A percentile compares a stretch with the other conserved stretches of the same genome.
These are phyloP conservation scores for Cubamyces lactineus DNA, from an alignment of 768 basidiomycete genomes.

Conservation along the genomic window DNA sequence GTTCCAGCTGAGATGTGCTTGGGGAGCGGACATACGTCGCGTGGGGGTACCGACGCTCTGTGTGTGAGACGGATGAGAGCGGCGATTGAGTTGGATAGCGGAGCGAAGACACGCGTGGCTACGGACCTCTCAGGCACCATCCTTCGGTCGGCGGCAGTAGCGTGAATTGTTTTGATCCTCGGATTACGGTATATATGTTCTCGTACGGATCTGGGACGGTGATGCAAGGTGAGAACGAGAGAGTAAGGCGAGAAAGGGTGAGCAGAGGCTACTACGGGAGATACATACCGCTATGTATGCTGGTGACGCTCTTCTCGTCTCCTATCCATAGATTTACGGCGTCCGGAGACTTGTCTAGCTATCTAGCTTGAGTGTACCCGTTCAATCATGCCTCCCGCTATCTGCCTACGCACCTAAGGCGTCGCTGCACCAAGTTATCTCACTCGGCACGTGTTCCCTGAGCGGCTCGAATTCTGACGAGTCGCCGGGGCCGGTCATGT, in stretches of 20 bases:
- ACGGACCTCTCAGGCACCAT: constrained; percentile 76
- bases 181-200: constrained; percentile 88
- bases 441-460: constrained; percentile 64
- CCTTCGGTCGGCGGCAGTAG: constrained; percentile 90
- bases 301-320: constrained; percentile 73
- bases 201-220: constrained; percentile 76
- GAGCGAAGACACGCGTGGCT: not conserved
- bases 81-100: not conserved
- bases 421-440: constrained; percentile 75
- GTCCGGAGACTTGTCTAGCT: constrained; percentile 66
- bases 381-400: constrained; percentile 25
- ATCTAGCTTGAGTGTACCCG: not conserved
- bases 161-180: constrained; percentile 84
- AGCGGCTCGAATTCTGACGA: constrained; percentile 65
- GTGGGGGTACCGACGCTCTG: constrained; percentile 48
- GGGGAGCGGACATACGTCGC: constrained; percentile 57
- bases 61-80: not conserved
- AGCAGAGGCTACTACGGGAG: not conserved
- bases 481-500: constrained; percentile 34
- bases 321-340: constrained; percentile 97
- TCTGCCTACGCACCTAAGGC: constrained; percentile 60
- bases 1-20: constrained; percentile 29
- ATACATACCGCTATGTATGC: constrained; percentile 78
- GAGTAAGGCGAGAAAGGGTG: constrained; percentile 3
- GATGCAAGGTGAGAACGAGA: not conserved